Conservation (phyloP, 2,329 filamentous ascomycete genomes). For the Phaeosphaeria sp. region DNA sequence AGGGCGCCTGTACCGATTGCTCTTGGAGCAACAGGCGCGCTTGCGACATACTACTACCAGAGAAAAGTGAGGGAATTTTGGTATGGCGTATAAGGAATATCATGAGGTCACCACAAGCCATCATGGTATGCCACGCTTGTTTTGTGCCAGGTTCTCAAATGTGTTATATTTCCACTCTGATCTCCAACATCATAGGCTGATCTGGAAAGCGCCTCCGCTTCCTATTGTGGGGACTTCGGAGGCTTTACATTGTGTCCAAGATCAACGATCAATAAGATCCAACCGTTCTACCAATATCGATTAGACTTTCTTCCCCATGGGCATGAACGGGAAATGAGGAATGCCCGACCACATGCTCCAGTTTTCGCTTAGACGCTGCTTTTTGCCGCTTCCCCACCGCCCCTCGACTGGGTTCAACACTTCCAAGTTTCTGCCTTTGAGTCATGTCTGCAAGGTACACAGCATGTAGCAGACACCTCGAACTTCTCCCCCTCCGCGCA, state of each 20-base stretch:
- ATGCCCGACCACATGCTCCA: neutral
- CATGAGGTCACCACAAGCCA: neutral
- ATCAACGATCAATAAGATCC: neutral
- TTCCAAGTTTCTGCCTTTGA: neutral
- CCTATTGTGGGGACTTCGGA: neutral
- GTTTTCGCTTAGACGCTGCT: neutral
- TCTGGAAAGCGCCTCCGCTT: neutral
- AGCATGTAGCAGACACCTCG: too few species aligned
- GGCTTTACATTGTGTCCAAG: neutral
- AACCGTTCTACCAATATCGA: neutral
- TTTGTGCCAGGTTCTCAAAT: neutral
- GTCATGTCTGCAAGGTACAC: too few species aligned
- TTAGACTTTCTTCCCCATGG: neutral
- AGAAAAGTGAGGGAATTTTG: constrained; percentile 40
- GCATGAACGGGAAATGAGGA: neutral
- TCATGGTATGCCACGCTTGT: neutral
- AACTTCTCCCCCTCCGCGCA: too few species aligned
- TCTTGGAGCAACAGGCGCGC: constrained; percentile 29
- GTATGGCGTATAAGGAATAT: constrained; percentile 26
- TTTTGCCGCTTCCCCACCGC: neutral
- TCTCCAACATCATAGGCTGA: neutral
- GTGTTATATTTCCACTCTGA: neutral
- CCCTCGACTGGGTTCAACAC: neutral
- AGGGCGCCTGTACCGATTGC: constrained; percentile 36
- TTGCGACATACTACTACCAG: constrained; percentile 38